Percentiles rank a stretch among this genome's conserved stretches.
phyloP scores from a whole-genome alignment of 495 filamentous ascomycete genomes.

The Hyaloscypha hepaticicola region DNA sequence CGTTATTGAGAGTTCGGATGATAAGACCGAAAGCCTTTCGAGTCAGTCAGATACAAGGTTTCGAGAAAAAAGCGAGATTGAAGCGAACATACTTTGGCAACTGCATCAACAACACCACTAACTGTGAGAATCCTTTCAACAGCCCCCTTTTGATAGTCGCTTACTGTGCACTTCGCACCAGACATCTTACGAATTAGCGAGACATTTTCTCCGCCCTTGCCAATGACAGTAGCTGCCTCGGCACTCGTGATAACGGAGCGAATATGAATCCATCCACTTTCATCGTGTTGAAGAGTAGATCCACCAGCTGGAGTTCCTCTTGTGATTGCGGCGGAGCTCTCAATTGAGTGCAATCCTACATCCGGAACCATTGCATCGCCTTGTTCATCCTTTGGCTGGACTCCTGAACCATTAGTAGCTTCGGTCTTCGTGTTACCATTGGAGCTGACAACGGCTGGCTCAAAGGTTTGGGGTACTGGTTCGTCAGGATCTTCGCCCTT shows the following conservation, averaged over 20 bases:
- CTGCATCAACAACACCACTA: constrained; percentile 90
- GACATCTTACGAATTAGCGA: constrained; percentile 89
- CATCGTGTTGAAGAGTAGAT: constrained; percentile 56
- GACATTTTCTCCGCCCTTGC: constrained; percentile 98
- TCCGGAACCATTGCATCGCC: constrained; percentile 46
- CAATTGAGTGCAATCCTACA: constrained; percentile 48
- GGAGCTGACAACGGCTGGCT: constrained; percentile 37
- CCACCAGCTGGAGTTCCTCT: constrained; percentile 14
- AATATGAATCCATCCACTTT: constrained; percentile 95
- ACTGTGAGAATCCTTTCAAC: constrained; percentile 97
- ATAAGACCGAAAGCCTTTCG: constrained; percentile 92
- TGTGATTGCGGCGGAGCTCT: constrained; percentile 22
- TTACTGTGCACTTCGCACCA: constrained; percentile 95
- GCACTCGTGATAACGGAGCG: constrained; percentile 94
- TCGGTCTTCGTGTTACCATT: constrained; percentile 35
- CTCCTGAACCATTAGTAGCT: constrained; percentile 52
- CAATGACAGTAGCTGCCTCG: constrained; percentile 96
- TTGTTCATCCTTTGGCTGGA: constrained; percentile 58
- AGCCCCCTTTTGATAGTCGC: constrained; percentile 94
- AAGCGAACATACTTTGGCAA: constrained; percentile 81
- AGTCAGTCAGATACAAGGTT: constrained; percentile 8
- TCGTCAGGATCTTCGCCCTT: constrained; percentile 48
- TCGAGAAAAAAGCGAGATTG: constrained; percentile 20
- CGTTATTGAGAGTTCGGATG: constrained; percentile 96
- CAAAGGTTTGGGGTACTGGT: constrained; percentile 37